Conservation (phyloP, 2,329 filamentous ascomycete genomes). For the Sporothrix phasma region DNA sequence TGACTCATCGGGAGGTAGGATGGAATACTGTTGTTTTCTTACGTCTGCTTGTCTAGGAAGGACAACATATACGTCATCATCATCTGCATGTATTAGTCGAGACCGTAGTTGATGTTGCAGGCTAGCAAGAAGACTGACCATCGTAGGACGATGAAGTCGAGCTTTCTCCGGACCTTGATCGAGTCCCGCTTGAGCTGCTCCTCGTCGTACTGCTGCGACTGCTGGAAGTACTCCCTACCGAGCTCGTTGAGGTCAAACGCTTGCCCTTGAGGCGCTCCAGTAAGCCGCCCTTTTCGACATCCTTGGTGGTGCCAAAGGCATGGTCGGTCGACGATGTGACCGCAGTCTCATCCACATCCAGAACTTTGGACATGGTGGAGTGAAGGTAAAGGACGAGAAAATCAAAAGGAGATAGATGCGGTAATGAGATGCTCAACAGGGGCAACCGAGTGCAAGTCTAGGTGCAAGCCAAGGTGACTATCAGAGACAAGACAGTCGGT, state of each 20-base stretch:
- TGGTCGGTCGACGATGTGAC: conserved; percentile 1
- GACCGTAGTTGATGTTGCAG: not conserved
- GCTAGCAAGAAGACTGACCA: conserved; percentile 21
- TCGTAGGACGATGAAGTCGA: conserved; percentile 29
- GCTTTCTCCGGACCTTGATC: conserved; percentile 27
- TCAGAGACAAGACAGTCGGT: not conserved
- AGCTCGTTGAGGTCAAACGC: conserved; percentile 16
- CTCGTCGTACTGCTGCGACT: conserved; percentile 28
- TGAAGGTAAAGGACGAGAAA: not conserved
- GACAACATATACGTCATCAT: conserved; percentile 28
- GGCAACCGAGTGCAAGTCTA: not conserved
- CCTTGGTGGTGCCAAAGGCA: not conserved
- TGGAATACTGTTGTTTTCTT: not conserved
- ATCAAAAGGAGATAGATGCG: not conserved
- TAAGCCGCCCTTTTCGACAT: conserved; percentile 2
- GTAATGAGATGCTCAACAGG: not conserved
- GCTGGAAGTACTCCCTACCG: conserved; percentile 25
- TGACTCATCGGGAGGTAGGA: not conserved
- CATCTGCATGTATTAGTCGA: conserved; percentile 22
- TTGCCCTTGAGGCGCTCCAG: not conserved
- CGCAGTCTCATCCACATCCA: not conserved
- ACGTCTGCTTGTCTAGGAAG: conserved; percentile 27
- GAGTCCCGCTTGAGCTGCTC: conserved; percentile 25
- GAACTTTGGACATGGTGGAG: conserved; percentile 3
- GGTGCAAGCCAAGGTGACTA: not conserved